These are phyloP conservation scores for Colletotrichum aenigma DNA, from an alignment of 2,329 filamentous ascomycete species.

Conservation along the genomic window DNA sequence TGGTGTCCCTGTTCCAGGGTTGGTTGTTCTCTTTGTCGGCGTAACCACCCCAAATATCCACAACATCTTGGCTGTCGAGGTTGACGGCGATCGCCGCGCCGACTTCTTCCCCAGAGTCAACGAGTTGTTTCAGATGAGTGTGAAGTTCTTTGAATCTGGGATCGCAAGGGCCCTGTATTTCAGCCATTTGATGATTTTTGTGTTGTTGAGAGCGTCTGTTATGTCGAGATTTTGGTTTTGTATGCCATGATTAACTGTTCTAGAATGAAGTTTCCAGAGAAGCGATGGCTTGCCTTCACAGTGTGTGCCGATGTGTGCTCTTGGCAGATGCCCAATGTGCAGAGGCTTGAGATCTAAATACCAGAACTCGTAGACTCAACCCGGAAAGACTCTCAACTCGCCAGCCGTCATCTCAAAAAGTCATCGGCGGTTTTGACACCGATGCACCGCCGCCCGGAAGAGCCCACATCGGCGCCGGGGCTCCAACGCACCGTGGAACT, in stretches of 20 bases:
- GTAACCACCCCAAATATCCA: conserved; percentile 50
- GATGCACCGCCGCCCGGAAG: neutral
- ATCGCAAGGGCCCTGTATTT: conserved; percentile 33
- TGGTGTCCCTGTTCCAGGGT: conserved; percentile 42
- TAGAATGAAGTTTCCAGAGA: neutral
- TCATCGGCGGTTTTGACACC: neutral
- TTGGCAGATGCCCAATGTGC: neutral
- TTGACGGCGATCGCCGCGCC: conserved; percentile 47
- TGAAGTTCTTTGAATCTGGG: conserved; percentile 37
- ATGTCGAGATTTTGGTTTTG: neutral
- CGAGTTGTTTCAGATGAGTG: conserved; percentile 32
- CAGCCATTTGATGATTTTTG: conserved; percentile 16
- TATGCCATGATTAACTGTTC: neutral
- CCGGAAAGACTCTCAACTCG: neutral
- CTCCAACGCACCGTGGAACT: neutral
- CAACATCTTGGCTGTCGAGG: conserved; percentile 40
- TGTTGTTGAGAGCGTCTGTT: neutral
- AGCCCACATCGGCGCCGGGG: neutral
- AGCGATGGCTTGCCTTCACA: neutral
- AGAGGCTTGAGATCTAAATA: neutral
- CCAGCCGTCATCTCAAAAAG: neutral
- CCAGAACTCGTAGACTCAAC: neutral
- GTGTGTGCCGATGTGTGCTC: neutral
- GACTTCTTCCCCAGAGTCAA: conserved; percentile 42
- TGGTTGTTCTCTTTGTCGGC: conserved; percentile 29